phyloP scores from a whole-genome alignment of 192 early-diverging fungal genomes.

The Chytriomyces sp. region DNA sequence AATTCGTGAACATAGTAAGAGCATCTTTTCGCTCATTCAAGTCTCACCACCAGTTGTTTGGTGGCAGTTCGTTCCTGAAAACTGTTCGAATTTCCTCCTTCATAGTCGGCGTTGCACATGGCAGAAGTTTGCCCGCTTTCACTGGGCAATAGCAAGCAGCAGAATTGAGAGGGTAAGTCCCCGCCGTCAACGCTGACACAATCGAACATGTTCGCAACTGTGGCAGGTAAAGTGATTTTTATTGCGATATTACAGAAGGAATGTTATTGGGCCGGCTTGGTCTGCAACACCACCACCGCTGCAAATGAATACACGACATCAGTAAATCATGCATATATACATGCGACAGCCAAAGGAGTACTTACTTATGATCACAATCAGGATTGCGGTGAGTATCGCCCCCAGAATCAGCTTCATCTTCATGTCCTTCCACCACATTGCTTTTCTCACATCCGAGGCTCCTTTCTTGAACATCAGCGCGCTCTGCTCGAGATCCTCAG shows the following conservation, averaged over 20 bases:
- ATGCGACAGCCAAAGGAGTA: not conserved
- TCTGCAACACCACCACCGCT: not conserved
- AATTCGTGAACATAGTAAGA: too few species aligned
- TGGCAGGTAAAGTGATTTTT: not conserved
- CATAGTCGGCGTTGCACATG: too few species aligned
- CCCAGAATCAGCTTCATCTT: conserved; percentile 92
- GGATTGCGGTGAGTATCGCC: conserved; percentile 70
- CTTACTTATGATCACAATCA: conserved; percentile 72
- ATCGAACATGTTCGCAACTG: conserved; percentile 1
- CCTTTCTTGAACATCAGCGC: conserved; percentile 76
- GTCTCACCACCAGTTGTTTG: too few species aligned
- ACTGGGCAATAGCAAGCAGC: too few species aligned
- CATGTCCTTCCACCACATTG: conserved; percentile 98
- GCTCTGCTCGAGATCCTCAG: conserved; percentile 73
- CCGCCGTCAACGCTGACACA: too few species aligned
- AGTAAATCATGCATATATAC: not conserved
- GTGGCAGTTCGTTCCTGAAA: too few species aligned
- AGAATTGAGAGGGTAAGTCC: too few species aligned
- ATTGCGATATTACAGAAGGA: not conserved
- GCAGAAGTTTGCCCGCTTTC: too few species aligned
- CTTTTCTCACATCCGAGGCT: conserved; percentile 77
- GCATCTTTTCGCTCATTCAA: too few species aligned
- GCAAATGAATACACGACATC: not conserved
- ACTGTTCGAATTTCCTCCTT: too few species aligned
- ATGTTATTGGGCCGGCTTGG: not conserved